These are phyloP conservation scores for Cenchrus americanus DNA, from an alignment of 176 grass and related monocot species.

Conservation along the genomic window DNA sequence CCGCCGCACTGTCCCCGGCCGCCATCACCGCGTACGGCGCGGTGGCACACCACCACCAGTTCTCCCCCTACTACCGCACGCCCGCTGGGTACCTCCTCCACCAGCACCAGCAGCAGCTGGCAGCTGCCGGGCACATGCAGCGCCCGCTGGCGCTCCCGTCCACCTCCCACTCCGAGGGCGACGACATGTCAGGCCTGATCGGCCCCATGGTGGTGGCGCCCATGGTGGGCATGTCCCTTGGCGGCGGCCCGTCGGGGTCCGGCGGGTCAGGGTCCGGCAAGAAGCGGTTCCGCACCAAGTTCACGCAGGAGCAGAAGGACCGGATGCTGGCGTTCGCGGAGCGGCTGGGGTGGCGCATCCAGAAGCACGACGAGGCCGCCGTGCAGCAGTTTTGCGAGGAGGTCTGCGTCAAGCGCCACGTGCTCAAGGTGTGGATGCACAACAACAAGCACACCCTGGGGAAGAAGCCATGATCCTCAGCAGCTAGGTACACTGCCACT, in stretches of 20 bases:
- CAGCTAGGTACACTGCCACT: slow-evolving; percentile 21
- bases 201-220: slow-evolving; percentile 53
- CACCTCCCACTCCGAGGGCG: slow-evolving; percentile 66
- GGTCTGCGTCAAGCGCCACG: slow-evolving; percentile 72
- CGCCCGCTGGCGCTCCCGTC: slow-evolving; percentile 69
- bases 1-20: slow-evolving; percentile 37
- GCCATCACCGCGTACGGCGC: slow-evolving; percentile 62
- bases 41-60: slow-evolving; percentile 71
- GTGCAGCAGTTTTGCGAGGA: slow-evolving; percentile 97
- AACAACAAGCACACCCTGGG: slow-evolving; percentile 93
- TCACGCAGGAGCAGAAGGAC: slow-evolving; percentile 94
- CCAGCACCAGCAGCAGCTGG: slow-evolving; percentile 64
- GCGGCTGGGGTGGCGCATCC: slow-evolving; percentile 84
- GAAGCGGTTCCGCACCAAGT: slow-evolving; percentile 92
- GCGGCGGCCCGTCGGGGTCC: slow-evolving; percentile 51
- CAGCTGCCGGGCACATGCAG: slow-evolving; percentile 46
- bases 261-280: slow-evolving; percentile 59
- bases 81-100: slow-evolving; percentile 72
- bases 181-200: slow-evolving; percentile 61
- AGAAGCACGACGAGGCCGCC: slow-evolving; percentile 94
- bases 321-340: slow-evolving; percentile 92
- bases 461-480: slow-evolving; percentile 46
- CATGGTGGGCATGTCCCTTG: slow-evolving; percentile 53
- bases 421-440: slow-evolving; percentile 97
- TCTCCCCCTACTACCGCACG: slow-evolving; percentile 80